Evolutionary conservation across 116 monocot species (phyloP), one percentile per base, ranked within the genome.

Genomic region (Zostera marina): DNA sequence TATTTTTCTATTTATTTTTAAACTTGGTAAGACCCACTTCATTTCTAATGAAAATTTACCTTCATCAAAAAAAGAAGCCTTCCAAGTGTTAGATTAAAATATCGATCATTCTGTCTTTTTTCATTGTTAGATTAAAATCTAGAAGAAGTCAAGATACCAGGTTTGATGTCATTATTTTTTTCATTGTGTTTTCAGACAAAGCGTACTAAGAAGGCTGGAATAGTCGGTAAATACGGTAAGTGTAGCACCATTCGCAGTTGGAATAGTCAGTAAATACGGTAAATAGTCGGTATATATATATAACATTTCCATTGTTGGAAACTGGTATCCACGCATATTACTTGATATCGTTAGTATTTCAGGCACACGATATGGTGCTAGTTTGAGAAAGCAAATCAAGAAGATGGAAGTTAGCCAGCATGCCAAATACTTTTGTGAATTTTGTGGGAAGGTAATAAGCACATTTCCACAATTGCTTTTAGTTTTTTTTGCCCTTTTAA

Each of bases 361-460:
- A 90, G 89, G 84, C 61, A 91, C 90, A 45, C 68, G 90, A 62
- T 91, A 91, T 70, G 90, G 84, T 81, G 90, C 90, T 55, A 91
- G 84, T 73, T 73, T 91, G 79, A 54, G 90, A 3, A 91, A 91
- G 63, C 90, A 91, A 53, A 91, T 84, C 22, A 91, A 91, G 79
- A 91, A 91, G 23, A 91, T 91, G 90, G 90, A 91, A 47, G 90
- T 91, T 3, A 72, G 72, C 7, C 84, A 91, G 56, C 84, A 91
- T 66, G 81, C 90, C 15, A 91, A 91, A 56, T 90, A 90, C 42
- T 90, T 90, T 70, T 90, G 84, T 12, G 90, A 88, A 58, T 88
- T 88, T 46, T 88, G 88, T 23, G 88, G 88, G 22, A 88, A 88
- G 88, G 88, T 79, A 75, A 32, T 32, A 1, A 32, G 32, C 13